Conservation (phyloP, 352 stramenopile genomes). For the Pythium brachiatum region DNA sequence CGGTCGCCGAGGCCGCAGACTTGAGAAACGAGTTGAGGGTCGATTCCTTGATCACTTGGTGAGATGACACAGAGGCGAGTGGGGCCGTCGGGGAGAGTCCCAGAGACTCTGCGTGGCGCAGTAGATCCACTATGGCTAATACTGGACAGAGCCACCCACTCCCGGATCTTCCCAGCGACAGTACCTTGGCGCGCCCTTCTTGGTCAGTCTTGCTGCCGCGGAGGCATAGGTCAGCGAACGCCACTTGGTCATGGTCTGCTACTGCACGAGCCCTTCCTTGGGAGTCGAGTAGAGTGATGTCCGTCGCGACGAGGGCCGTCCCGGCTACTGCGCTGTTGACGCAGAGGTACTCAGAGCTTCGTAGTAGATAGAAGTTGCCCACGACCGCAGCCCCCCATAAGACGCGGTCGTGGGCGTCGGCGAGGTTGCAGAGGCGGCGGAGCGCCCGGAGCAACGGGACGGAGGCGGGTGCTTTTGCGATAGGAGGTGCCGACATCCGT, state of each 20-base stretch:
- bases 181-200: not conserved
- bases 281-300: no score
- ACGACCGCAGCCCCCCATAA: slow-evolving; percentile 27
- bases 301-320: no score
- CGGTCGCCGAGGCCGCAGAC: not conserved
- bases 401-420: slow-evolving; percentile 26
- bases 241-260: no score
- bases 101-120: no score
- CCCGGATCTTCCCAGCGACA: not conserved
- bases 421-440: slow-evolving; percentile 19
- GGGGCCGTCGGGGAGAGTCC: no score
- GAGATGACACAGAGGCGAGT: no score
- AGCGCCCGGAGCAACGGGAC: slow-evolving; percentile 19
- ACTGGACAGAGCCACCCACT: slow-evolving; percentile 4
- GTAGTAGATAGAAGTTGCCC: slow-evolving; percentile 14
- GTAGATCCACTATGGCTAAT: not conserved
- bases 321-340: slow-evolving; percentile 13
- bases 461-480: slow-evolving; percentile 19
- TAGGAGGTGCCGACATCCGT: slow-evolving; percentile 12
- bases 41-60: no score
- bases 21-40: not conserved
- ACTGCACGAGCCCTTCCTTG: no score
- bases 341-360: slow-evolving; percentile 18
- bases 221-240: no score
- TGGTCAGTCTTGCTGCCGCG: slow-evolving; percentile 29